Evolutionary conservation across 2,329 filamentous ascomycete species (phyloP), one percentile per base, ranked within the genome.

Genomic region (Corinectria fuckeliana): DNA sequence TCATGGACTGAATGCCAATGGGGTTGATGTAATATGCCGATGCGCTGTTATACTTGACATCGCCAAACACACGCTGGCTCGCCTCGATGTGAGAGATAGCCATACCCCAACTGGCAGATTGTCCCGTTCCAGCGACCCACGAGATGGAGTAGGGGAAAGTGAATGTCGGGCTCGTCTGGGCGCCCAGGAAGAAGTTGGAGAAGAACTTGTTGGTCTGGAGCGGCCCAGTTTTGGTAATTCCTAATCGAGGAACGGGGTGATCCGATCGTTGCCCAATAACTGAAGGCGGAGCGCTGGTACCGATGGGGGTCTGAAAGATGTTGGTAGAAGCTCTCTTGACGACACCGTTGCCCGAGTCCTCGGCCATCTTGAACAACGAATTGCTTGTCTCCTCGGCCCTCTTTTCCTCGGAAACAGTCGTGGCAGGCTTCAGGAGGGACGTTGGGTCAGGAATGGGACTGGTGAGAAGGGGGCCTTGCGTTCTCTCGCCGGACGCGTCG

Each of bases 161-260:
- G 76, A 89, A 97, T 0, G 88, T 82, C 0, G 89, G 84, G 6
- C 84, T 83, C 4, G 81, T 85, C 74, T 96, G 92, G 41, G 82
- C 82, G 4, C 88, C 90, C 0, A 97, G 80, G 73, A 92, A 92
- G 63, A 95, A 87, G 69, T 95, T 95, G 67, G 88, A 83, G 68
- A 91, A 92, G 73, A 93, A 93, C 70, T 91, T 93, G 80, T 93
- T 94, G 21, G 91, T 94, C 49, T 86, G 80, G 44, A 91, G 77
- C 3, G 88, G 86, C 0, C 73, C 72, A 1, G 75, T 67, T 14
- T 78, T 74, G 28, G 68, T 72, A 36, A 89, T 78, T 5, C 85
- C 85, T 20, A 79, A 72, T 13, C 84, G 80, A 38, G 82, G 76
- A 23, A 85, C 85, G 0, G 88, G 88, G 63, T 90, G 88, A 63